Base-by-base conservation (phyloP, 352 stramenopile genomes). In the Plasmopara halstedii region DNA sequence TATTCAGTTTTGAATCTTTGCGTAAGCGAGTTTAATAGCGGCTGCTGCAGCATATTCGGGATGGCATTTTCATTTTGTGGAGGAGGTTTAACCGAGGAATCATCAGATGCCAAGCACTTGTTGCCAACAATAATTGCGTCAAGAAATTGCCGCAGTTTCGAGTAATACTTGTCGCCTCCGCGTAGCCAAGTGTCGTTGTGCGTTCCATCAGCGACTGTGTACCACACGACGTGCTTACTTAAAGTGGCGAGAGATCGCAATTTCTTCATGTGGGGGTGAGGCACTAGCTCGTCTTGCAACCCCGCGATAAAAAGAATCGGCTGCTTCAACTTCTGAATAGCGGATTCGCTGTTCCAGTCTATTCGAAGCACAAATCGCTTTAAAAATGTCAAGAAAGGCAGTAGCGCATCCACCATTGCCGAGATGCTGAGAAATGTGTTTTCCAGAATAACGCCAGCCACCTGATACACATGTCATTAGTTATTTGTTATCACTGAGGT, bases 121-220 rank as follows among this genome's bases (percentile, higher is more conserved):
- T 56, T 43, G 49, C 63, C 19, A 32, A 54, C 22, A 32, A 50
- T 27, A 21, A 87, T 51, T 4, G 48, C 44, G 32, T 79, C 62
- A 35, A 96, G 46, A 38, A 96, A 96, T 15, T 59, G 29, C 4
- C 63, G 62, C 27, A 94, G 40, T 25, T 74, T 51, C 0, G 78
- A 67, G 64, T 85, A 94, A 70, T 98, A 98, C 31, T 68, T 68
- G 32, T 81, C 62, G 5, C 89, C 89, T 14, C 93, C 90, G 34
- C 88, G 73, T 22, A 96, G 54, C 88, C 87, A 97, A 27, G 87
- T 95, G 66, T 98, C 90, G 55, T 98, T 98, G 62, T 98, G 93
- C 2, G 86, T 97, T 4, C 93, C 93, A 8, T 88, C 72, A n/a
- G 84, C 68, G 7, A 98, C 76, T 2, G 64, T 55, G 32, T 83